Evolutionary conservation across 495 filamentous ascomycete genomes (phyloP).

Genomic region (Lasiosphaeris hirsuta): DNA sequence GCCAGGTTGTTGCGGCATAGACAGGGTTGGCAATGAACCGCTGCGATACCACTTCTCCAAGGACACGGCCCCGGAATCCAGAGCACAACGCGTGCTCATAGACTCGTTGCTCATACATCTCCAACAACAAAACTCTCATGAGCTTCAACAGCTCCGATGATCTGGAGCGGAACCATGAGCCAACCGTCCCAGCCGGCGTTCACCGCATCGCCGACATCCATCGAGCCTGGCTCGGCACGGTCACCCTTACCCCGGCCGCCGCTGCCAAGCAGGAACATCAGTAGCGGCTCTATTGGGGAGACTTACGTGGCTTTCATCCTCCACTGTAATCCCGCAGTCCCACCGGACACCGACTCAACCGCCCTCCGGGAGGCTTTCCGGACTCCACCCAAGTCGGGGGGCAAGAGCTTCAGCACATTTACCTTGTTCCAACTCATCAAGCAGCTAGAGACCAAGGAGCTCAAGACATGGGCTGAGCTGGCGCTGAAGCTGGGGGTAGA

Average conservation of each 20-base stretch:
- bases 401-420: constrained; percentile 84
- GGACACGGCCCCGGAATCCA: neutral
- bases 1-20: too few species aligned
- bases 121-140: neutral
- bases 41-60: neutral
- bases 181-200: constrained; percentile 15
- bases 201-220: constrained; percentile 19
- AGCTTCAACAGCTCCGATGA: neutral
- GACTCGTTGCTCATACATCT: neutral
- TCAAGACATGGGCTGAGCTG: constrained; percentile 95
- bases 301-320: constrained; percentile 86
- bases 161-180: constrained; percentile 7
- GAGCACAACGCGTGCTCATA: neutral
- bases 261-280: constrained; percentile 69
- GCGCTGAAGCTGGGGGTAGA: constrained; percentile 89
- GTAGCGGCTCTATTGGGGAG: constrained; percentile 74
- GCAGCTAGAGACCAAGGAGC: constrained; percentile 77
- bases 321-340: constrained; percentile 82
- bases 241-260: constrained; percentile 23
- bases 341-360: constrained; percentile 64
- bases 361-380: constrained; percentile 79
- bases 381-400: constrained; percentile 83
- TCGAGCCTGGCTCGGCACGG: constrained; percentile 8
- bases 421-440: constrained; percentile 78
- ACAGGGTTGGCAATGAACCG: constrained; percentile 2